Percentiles rank a stretch among this genome's conserved stretches.
These are phyloP conservation scores for Mentha longifolia DNA, from an alignment of 257 asterid species.

Conservation along the genomic window DNA sequence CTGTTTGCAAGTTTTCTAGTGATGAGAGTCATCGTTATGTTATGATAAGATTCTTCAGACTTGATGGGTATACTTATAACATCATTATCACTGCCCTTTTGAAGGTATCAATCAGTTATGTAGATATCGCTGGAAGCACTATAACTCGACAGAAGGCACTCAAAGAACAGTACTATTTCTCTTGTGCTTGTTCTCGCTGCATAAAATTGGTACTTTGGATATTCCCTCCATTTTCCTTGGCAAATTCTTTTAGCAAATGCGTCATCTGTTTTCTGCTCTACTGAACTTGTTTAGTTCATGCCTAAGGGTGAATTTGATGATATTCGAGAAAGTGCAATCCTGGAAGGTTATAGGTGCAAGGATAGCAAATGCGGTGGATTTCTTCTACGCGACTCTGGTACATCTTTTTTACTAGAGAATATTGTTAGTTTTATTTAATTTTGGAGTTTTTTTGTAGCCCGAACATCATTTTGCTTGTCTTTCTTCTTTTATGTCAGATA, in stretches of 20 bases:
- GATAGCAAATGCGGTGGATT: slow-evolving; percentile 65
- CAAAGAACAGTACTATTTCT: slow-evolving; percentile 88
- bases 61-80: slow-evolving; percentile 30
- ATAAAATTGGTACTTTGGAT: slow-evolving; percentile 58
- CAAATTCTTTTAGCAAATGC: slow-evolving; percentile 14
- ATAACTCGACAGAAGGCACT: slow-evolving; percentile 81
- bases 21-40: background rate
- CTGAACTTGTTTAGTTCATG: slow-evolving; percentile 36
- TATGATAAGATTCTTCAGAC: slow-evolving; percentile 11
- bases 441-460: slow-evolving; percentile 10
- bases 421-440: slow-evolving; percentile 5
- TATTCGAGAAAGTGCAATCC: slow-evolving; percentile 85
- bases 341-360: slow-evolving; percentile 92
- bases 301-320: slow-evolving; percentile 74
- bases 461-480: slow-evolving; percentile 26
- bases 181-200: slow-evolving; percentile 84
- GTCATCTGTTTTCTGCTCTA: slow-evolving; percentile 16
- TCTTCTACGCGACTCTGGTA: slow-evolving; percentile 76
- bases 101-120: slow-evolving; percentile 85
- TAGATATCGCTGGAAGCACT: slow-evolving; percentile 97
- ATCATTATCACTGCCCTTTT: slow-evolving; percentile 31
- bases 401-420: slow-evolving; percentile 21
- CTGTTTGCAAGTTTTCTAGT: slow-evolving; percentile 13
- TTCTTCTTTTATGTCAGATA: slow-evolving; percentile 48
- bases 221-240: slow-evolving; percentile 16